phyloP scores from a whole-genome alignment of 345 rosid genomes.

The Streptanthus diversifolius region DNA sequence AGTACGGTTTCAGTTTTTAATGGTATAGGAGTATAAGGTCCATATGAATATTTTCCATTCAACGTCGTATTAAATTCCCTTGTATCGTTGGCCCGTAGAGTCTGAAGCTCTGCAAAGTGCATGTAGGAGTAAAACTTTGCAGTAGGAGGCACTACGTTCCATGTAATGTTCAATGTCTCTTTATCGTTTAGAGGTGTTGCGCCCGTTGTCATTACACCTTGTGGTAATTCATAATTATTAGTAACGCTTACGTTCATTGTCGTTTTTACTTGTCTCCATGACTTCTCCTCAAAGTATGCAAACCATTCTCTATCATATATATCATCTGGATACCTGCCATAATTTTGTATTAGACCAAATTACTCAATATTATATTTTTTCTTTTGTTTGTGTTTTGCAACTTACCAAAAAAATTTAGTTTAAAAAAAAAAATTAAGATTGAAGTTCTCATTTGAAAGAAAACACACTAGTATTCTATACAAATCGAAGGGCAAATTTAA shows the following conservation, averaged over 20 bases:
- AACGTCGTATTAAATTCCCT: conserved; percentile 33
- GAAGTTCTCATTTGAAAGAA: too few species aligned
- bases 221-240: conserved; percentile 1
- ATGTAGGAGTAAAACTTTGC: conserved; percentile 12
- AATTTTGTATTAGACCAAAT: too few species aligned
- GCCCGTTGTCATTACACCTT: background rate
- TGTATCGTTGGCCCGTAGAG: conserved; percentile 37
- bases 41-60: too few species aligned
- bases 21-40: too few species aligned
- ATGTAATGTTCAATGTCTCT: background rate
- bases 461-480: too few species aligned
- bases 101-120: conserved; percentile 47
- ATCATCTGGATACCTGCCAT: conserved; percentile 23
- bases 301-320: conserved; percentile 24
- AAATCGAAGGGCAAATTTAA: too few species aligned
- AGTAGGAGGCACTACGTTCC: background rate
- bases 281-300: background rate
- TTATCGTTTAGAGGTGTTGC: background rate
- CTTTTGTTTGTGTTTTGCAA: too few species aligned
- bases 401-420: background rate
- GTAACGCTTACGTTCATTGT: background rate
- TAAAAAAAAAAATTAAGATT: too few species aligned
- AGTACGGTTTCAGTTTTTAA: too few species aligned
- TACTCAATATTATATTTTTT: too few species aligned
- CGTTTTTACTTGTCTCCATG: conserved; percentile 16